These are phyloP conservation scores for Apophysomyces sp. DNA, from an alignment of 371 early-diverging fungal genomes.

Conservation along the genomic window DNA sequence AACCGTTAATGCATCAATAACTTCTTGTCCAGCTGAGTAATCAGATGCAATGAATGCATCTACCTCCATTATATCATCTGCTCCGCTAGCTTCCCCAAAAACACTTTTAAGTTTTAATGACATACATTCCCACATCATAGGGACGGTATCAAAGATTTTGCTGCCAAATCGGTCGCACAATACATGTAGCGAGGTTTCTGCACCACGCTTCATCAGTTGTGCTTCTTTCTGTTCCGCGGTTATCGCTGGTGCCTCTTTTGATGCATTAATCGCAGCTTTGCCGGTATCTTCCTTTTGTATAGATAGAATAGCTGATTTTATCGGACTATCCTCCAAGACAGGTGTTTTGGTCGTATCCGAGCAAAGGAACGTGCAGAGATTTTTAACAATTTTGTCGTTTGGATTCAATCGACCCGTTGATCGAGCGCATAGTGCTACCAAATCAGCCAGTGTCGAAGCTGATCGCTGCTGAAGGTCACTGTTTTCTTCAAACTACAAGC, in stretches of 20 bases:
- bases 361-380: conserved; percentile 84
- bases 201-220: conserved; percentile 80
- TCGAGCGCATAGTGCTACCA: conserved; percentile 56
- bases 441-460: conserved; percentile 54
- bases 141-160: conserved; percentile 66
- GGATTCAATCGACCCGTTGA: conserved; percentile 48
- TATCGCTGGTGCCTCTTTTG: conserved; percentile 45
- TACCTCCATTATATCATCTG: conserved; percentile 16
- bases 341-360: conserved; percentile 77
- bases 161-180: conserved; percentile 75
- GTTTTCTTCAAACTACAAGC: conserved; percentile 62
- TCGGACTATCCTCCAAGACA: conserved; percentile 57
- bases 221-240: conserved; percentile 50
- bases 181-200: conserved; percentile 67
- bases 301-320: conserved; percentile 64
- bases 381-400: conserved; percentile 87
- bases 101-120: conserved; percentile 45
- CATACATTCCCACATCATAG: conserved; percentile 81
- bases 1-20: conserved; percentile 79
- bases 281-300: conserved; percentile 48
- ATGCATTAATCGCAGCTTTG: conserved; percentile 8
- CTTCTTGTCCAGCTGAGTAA: conserved; percentile 58
- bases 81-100: conserved; percentile 14
- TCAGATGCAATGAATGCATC: conserved; percentile 31
- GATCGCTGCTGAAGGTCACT: conserved; percentile 67